Evolutionary conservation across 1,284 basidiomycete species (phyloP), one percentile per base, ranked within the genome.

Genomic region (Austroboletus novae-zelandiae): DNA sequence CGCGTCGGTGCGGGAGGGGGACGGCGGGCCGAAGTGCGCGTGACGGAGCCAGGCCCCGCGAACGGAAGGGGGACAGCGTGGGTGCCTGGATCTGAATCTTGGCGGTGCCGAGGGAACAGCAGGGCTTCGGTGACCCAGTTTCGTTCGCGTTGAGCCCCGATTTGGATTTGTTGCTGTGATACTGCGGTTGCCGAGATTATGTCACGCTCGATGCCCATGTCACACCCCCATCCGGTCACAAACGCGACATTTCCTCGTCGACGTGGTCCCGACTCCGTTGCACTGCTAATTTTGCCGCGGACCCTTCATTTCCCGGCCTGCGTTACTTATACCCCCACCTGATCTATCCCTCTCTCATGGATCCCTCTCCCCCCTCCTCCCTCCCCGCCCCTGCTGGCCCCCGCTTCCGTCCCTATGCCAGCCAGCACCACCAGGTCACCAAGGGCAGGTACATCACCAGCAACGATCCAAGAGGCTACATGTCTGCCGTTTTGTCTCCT

Each of bases 371-470:
- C 25, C 13, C 48, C 43, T 34, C 78, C 45, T 68, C 80, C n/a
- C 65, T 77, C 9, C 69, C 77, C 14, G 62, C 77, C 2, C 68
- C 62, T 17, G 61, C 69, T 37, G 75, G 77, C 2, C 77, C 83
- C 20, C 79, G 83, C 51, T 89, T 87, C 62, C 78, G 83, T 50
- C 88, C 88, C n/a, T 90, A 83, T 61, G 79, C 85, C 20, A 87
- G 84, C 60, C 72, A 84, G 9, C 81, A 80, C 57, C 89, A 91
- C 68, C 84, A 87, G 67, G 88, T 91, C 52, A 86, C 84, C 14
- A 89, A 89, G 69, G 88, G 87, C 48, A 79, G 89, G 18, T 92
- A 92, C 65, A 91, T 91, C 62, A 92, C 90, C 15, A 87, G 84
- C 68, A 91, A 89, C 58, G 89, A 92, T 71, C 83, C 87, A 17